Base-by-base conservation (phyloP, 192 early-diverging fungal species). In the Backusella westeae region DNA sequence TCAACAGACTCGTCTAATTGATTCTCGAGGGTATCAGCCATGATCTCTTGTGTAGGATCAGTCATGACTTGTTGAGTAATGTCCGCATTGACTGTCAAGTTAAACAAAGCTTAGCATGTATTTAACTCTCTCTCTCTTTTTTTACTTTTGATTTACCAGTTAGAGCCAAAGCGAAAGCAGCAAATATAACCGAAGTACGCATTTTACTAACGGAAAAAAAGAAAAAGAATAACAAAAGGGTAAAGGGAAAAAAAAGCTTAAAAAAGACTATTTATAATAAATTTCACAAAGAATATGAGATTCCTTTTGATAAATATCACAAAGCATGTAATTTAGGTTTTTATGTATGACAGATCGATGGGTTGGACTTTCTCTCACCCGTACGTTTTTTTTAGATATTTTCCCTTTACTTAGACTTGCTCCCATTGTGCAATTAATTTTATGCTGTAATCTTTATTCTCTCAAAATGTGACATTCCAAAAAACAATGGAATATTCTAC, bases 261-360 rank as follows among this genome's bases (percentile, higher is more conserved):
- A 63, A 21, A 29, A 29, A 26, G 26, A 23, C 23, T 26, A 63
- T 63, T 63, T 29, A 63, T 63, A 63, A 63, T 63, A 63, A 63
- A 26, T 63, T 63, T 63, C 56, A 63, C 56, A 63, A 63, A 63
- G 26, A 63, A 29, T 63, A 63, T 29, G 10, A 59, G 53, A 59
- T 26, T 6, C 9, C 10, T 23, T 59, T 59, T 59, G 53, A 59
- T 63, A 10, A 26, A 63, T 63, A 29, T 26, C 26, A 63, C 56
- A 63, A 63, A 29, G 8, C 21, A 29, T 29, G 9, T 63, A 63
- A 29, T 29, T 63, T 23, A 63, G 23, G 46, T 63, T 63, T 63
- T 63, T 63, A 26, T 63, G 56, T 63, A 63, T 63, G 56, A 63
- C 56, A 63, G 56, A 63, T 63, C 56, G 56, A 63, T 63, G 9